phyloP scores from a whole-genome alignment of 2,329 filamentous ascomycete species.

The Grosmannia clavigera region DNA sequence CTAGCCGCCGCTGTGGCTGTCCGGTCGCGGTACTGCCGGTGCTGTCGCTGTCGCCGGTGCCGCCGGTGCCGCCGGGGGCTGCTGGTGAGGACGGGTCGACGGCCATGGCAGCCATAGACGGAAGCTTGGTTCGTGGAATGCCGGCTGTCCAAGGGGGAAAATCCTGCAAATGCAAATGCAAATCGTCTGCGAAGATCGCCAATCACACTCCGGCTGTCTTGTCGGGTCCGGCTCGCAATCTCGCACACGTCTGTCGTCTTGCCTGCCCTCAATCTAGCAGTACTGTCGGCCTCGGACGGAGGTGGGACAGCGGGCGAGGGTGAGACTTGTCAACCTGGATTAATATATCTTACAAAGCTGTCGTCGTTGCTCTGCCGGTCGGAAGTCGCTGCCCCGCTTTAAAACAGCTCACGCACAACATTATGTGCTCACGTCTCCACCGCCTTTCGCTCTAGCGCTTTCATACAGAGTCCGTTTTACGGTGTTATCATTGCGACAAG shows the following conservation, averaged over 20 bases:
- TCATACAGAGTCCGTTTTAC: too few relatives aligned
- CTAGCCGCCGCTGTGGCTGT: not conserved
- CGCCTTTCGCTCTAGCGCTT: not conserved
- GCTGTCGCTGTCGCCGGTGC: conserved; percentile 11
- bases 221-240: not conserved
- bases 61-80: conserved; percentile 17
- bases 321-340: not conserved
- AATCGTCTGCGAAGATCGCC: too few relatives aligned
- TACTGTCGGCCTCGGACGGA: not conserved
- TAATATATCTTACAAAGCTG: not conserved
- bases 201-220: not conserved
- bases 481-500: not conserved
- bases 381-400: not conserved
- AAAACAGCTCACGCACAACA: conserved; percentile 1
- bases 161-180: too few relatives aligned
- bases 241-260: not conserved
- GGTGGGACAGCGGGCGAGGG: not conserved
- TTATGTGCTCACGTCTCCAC: not conserved
- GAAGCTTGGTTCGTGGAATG: not conserved
- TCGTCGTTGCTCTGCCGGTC: not conserved
- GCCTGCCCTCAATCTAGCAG: not conserved
- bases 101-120: conserved; percentile 28
- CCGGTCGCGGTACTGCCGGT: not conserved
- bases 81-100: conserved; percentile 20
- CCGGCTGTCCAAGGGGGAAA: too few relatives aligned